Percentiles rank a stretch among this genome's conserved stretches.
phyloP scores from a whole-genome alignment of 805 yeast genomes.

The Pichia scutulata region DNA sequence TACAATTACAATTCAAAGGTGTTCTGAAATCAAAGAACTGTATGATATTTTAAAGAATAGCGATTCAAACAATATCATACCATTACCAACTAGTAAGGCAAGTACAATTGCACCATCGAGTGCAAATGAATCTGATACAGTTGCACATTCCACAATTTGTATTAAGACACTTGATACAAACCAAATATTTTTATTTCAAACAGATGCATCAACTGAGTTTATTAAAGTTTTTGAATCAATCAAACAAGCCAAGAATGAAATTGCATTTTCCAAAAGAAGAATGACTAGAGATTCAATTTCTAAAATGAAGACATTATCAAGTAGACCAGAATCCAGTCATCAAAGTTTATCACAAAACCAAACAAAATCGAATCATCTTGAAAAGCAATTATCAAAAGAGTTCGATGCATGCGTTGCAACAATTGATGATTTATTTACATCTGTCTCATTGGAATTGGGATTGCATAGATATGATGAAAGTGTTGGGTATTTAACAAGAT shows the following conservation, averaged over 20 bases:
- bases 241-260: slow-evolving; percentile 40
- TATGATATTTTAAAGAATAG: background rate
- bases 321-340: slow-evolving; percentile 43
- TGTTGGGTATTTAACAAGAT: slow-evolving; percentile 27
- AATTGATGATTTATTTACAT: slow-evolving; percentile 42
- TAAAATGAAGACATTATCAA: slow-evolving; percentile 23
- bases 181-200: slow-evolving; percentile 46
- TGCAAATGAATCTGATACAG: slow-evolving; percentile 1
- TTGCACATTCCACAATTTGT: slow-evolving; percentile 13
- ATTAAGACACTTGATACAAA: slow-evolving; percentile 13
- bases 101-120: background rate
- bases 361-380: slow-evolving; percentile 8
- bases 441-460: slow-evolving; percentile 42
- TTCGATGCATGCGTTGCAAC: slow-evolving; percentile 17
- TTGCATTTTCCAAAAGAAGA: slow-evolving; percentile 27
- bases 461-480: slow-evolving; percentile 39
- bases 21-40: slow-evolving; percentile 3
- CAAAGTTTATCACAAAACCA: slow-evolving; percentile 27
- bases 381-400: slow-evolving; percentile 16
- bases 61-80: background rate
- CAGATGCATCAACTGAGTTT: slow-evolving; percentile 53
- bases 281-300: slow-evolving; percentile 38
- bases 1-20: slow-evolving; percentile 14
- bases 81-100: background rate
- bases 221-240: slow-evolving; percentile 46